Conservation (phyloP, 2,329 filamentous ascomycete species). For the Penicillium thymicola region DNA sequence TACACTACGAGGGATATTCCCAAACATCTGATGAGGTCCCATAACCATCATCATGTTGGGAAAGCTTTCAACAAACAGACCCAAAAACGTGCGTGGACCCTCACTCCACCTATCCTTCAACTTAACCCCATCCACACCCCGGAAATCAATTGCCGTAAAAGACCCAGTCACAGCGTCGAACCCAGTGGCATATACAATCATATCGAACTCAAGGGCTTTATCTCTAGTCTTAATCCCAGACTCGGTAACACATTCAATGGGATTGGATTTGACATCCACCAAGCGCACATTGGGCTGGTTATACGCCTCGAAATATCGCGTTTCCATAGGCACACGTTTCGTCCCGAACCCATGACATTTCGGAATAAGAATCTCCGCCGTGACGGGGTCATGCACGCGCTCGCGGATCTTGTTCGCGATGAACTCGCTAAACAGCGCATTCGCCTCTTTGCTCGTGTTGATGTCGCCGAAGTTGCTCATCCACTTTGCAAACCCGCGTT, state of each 20-base stretch:
- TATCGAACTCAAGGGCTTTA: slow-evolving; percentile 7
- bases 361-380: slow-evolving; percentile 10
- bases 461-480: slow-evolving; percentile 25
- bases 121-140: slow-evolving; percentile 3
- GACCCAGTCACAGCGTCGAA: slow-evolving; percentile 13
- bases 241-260: slow-evolving; percentile 11
- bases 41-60: slow-evolving; percentile 15
- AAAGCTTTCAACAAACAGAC: slow-evolving; percentile 8
- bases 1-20: slow-evolving; percentile 26
- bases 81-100: slow-evolving; percentile 7
- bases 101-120: slow-evolving; percentile 9
- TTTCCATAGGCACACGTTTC: slow-evolving; percentile 11
- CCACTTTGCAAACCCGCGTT: slow-evolving; percentile 21
- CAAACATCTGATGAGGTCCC: slow-evolving; percentile 31
- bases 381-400: slow-evolving; percentile 9
- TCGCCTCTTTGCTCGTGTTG: slow-evolving; percentile 9
- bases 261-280: slow-evolving; percentile 6
- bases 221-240: slow-evolving; percentile 7
- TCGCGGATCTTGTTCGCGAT: slow-evolving; percentile 12
- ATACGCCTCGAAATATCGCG: slow-evolving; percentile 8
- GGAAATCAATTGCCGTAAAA: slow-evolving; percentile 10
- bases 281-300: slow-evolving; percentile 11
- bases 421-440: slow-evolving; percentile 9
- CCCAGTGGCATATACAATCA: slow-evolving; percentile 13
- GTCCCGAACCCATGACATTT: slow-evolving; percentile 14